Percentiles rank a stretch among this genome's conserved stretches.
These are phyloP conservation scores for Blastobotrys capitulatus DNA, from an alignment of 1,139 yeast genomes.

Conservation along the genomic window DNA sequence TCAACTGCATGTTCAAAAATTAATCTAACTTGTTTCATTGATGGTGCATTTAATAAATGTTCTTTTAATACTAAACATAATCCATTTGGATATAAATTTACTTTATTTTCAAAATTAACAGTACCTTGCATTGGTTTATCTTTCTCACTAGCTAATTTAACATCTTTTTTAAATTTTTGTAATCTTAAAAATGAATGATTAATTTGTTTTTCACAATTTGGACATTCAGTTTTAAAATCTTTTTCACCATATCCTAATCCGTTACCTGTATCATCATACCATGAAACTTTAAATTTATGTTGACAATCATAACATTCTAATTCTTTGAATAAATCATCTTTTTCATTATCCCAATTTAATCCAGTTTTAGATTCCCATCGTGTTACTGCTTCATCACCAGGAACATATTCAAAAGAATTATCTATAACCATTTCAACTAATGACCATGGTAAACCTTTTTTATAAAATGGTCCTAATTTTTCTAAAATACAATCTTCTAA, in stretches of 20 bases:
- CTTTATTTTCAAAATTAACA: slow-evolving; percentile 1
- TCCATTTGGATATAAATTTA: slow-evolving; percentile 1
- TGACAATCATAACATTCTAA: slow-evolving; percentile 8
- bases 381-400: slow-evolving; percentile 15
- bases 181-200: slow-evolving; percentile 10
- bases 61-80: neutral
- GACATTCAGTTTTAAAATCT: slow-evolving; percentile 4
- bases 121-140: slow-evolving; percentile 16
- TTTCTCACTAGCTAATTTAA: neutral
- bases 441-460: slow-evolving; percentile 32
- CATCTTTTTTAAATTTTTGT: slow-evolving; percentile 12
- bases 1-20: slow-evolving; percentile 1
- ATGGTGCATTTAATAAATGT: neutral
- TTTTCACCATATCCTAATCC: slow-evolving; percentile 7
- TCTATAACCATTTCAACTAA: slow-evolving; percentile 27
- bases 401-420: slow-evolving; percentile 27
- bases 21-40: slow-evolving; percentile 2
- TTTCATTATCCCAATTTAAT: slow-evolving; percentile 14
- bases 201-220: slow-evolving; percentile 4
- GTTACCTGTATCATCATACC: neutral
- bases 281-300: neutral
- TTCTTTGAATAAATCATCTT: slow-evolving; percentile 11
- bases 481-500: slow-evolving; percentile 33
- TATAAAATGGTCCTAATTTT: slow-evolving; percentile 27
- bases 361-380: slow-evolving; percentile 11